A percentile compares a stretch with the other conserved stretches of the same genome.
These are phyloP conservation scores for Dothiorella sarmentorum DNA, from an alignment of 2,329 filamentous ascomycete genomes.

Conservation along the genomic window DNA sequence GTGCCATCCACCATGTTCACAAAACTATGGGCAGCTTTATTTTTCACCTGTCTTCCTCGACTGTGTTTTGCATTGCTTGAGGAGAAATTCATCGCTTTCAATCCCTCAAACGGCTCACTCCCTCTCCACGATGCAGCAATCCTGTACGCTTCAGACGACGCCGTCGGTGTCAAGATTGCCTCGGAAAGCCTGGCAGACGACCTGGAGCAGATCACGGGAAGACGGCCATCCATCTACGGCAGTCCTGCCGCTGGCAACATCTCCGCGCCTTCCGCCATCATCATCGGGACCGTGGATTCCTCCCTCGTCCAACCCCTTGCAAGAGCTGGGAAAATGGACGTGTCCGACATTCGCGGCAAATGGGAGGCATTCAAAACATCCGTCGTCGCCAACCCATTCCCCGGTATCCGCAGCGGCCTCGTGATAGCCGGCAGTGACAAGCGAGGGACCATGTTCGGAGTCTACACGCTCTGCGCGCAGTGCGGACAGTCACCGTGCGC, in stretches of 20 bases:
- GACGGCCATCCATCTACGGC: background rate
- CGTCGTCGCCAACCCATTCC: background rate
- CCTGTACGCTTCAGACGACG: conserved; percentile 21
- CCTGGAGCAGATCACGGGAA: conserved; percentile 23
- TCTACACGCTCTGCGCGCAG: conserved; percentile 25
- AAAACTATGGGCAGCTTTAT: too few relatives aligned
- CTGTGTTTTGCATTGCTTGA: conserved; percentile 19
- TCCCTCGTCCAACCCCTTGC: background rate
- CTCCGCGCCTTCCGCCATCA: background rate
- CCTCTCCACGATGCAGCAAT: conserved; percentile 21
- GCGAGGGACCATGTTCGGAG: conserved; percentile 24
- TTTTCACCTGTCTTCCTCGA: background rate
- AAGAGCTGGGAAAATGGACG: background rate
- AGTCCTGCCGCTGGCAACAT: background rate
- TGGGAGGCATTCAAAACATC: background rate
- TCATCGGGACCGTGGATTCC: background rate
- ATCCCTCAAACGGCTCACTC: conserved; percentile 16
- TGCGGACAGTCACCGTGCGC: conserved; percentile 23
- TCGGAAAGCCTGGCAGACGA: conserved; percentile 22
- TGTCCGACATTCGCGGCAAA: background rate
- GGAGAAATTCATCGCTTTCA: conserved; percentile 22
- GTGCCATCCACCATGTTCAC: too few relatives aligned
- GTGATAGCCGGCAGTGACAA: conserved; percentile 25
- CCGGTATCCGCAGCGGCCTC: background rate
- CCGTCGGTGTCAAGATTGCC: conserved; percentile 23